A percentile compares a stretch with the other conserved stretches of the same genome.
Conservation (phyloP, 768 basidiomycete species). For the Lactarius indigo region DNA sequence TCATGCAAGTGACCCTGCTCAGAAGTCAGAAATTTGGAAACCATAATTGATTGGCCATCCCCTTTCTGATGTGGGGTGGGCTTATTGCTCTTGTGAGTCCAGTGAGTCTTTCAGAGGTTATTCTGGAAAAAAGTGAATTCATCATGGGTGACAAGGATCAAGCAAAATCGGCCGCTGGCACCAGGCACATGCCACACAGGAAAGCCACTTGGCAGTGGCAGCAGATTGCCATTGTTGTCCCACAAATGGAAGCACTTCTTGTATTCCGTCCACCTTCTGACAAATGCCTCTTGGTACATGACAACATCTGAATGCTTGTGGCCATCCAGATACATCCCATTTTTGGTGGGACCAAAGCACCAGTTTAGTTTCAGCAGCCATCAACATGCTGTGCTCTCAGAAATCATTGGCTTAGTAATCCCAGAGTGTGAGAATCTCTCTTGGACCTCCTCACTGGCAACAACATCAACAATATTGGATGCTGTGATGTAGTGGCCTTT, state of each 20-base stretch:
- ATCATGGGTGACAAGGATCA: not conserved
- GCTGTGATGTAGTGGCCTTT: no score
- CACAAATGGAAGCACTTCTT: slow-evolving; percentile 8
- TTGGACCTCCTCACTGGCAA: no score
- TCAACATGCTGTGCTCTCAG: no score
- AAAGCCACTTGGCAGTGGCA: not conserved
- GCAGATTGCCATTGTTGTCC: not conserved
- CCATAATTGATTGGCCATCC: not conserved
- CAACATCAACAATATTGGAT: no score
- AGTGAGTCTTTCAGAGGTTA: not conserved
- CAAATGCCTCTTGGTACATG: not conserved
- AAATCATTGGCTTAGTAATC: no score
- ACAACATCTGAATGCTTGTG: not conserved
- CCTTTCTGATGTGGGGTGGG: not conserved
- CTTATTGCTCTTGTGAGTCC: not conserved
- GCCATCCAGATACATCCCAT: slow-evolving; percentile 1
- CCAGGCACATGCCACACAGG: not conserved
- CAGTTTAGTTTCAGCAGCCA: no score
- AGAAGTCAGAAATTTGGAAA: not conserved
- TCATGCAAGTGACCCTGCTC: not conserved
- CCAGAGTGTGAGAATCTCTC: no score
- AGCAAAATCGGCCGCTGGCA: not conserved
- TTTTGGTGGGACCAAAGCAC: no score
- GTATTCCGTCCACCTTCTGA: not conserved
- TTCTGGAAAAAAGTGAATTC: not conserved